Conservation (phyloP, 2,329 filamentous ascomycete species). For the Paecilomyces variotii region DNA sequence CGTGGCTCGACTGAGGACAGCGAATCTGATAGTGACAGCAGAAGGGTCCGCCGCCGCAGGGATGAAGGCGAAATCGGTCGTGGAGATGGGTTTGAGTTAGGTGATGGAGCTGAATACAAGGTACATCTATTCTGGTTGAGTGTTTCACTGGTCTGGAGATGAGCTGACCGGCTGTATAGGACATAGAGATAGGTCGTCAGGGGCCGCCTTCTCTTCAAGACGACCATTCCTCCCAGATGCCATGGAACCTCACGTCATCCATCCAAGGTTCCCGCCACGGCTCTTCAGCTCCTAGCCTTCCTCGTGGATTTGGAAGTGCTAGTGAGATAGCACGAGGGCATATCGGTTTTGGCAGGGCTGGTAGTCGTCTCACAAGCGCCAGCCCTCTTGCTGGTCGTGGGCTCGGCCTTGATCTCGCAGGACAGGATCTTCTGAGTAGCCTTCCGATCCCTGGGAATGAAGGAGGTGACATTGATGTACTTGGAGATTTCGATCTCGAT, state of each 20-base stretch:
- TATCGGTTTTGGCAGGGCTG: slow-evolving; percentile 28
- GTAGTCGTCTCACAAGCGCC: slow-evolving; percentile 49
- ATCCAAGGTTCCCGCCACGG: slow-evolving; percentile 45
- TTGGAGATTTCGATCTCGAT: slow-evolving; percentile 21
- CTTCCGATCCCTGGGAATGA: slow-evolving; percentile 14
- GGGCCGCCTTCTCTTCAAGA: slow-evolving; percentile 60
- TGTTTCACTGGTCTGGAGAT: background rate
- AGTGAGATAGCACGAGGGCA: slow-evolving; percentile 20
- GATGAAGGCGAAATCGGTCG: slow-evolving; percentile 28
- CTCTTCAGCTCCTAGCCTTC: slow-evolving; percentile 22
- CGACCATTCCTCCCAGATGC: slow-evolving; percentile 57
- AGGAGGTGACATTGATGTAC: slow-evolving; percentile 14
- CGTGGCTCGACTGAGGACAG: slow-evolving; percentile 15
- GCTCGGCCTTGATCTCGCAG: slow-evolving; percentile 20
- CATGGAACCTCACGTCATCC: slow-evolving; percentile 58
- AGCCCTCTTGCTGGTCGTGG: slow-evolving; percentile 54
- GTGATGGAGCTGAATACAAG: slow-evolving; percentile 30
- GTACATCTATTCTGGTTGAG: slow-evolving; percentile 12
- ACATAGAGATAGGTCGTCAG: slow-evolving; percentile 63
- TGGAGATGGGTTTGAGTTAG: slow-evolving; percentile 15
- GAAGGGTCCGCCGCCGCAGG: slow-evolving; percentile 32
- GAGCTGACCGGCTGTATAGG: slow-evolving; percentile 18
- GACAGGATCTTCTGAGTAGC: slow-evolving; percentile 14
- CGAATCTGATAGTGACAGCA: slow-evolving; percentile 15
- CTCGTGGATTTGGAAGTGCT: slow-evolving; percentile 26